Percentiles rank a stretch among this genome's conserved stretches.
These are phyloP conservation scores for Cadophora luteo-olivacea DNA, from an alignment of 2,329 filamentous ascomycete species.

Conservation along the genomic window DNA sequence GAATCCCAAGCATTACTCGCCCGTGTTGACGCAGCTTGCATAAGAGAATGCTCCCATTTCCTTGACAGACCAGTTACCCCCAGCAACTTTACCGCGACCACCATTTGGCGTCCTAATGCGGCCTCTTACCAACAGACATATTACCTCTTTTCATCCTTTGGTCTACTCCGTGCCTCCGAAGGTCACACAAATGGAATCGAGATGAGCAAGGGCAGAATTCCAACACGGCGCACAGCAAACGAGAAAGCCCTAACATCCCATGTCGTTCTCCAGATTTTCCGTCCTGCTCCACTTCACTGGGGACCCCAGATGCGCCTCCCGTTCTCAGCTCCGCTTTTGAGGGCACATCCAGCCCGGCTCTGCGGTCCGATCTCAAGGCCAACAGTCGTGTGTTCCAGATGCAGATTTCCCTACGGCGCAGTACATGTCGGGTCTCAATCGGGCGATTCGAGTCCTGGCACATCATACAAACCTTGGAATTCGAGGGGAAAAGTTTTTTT, in stretches of 20 bases:
- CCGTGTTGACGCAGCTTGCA: neutral
- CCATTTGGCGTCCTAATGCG: constrained; percentile 2
- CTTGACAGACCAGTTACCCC: constrained; percentile 2
- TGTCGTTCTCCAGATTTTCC: constrained; percentile 11
- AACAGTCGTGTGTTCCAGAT: constrained; percentile 15
- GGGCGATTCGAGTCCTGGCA: constrained; percentile 8
- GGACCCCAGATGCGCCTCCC: constrained; percentile 18
- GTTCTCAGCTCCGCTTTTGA: constrained; percentile 6
- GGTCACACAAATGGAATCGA: neutral
- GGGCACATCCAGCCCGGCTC: constrained; percentile 6
- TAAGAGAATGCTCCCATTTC: neutral
- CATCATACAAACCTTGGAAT: neutral
- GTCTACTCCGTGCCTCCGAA: constrained; percentile 1
- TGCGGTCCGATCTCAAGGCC: constrained; percentile 16
- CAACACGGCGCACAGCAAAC: neutral
- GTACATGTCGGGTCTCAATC: constrained; percentile 17
- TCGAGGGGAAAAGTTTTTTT: neutral
- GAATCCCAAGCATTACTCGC: neutral
- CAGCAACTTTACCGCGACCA: constrained; percentile 9
- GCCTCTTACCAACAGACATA: constrained; percentile 1
- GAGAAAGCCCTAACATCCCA: neutral
- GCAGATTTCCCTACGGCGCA: constrained; percentile 14
- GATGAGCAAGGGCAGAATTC: neutral
- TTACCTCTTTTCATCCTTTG: neutral
- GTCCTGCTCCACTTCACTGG: constrained; percentile 4